Evolutionary conservation across 768 basidiomycete species (phyloP), one percentile per base, ranked within the genome.

Genomic region (Steccherinum ochraceum): DNA sequence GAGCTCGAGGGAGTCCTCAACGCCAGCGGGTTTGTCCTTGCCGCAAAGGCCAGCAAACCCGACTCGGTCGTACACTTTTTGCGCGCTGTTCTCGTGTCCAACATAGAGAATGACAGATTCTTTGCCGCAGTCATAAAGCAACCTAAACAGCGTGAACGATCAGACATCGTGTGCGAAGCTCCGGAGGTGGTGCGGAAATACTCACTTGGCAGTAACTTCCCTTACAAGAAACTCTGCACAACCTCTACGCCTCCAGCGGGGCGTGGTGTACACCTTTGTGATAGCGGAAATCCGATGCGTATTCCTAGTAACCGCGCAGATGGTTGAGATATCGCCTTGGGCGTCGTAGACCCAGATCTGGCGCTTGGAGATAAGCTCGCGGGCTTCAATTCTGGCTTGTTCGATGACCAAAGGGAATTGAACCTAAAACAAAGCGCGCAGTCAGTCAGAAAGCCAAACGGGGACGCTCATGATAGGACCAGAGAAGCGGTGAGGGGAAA

Each of bases 261-360:
- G 67, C 25, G 71, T 69, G 18, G 80, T 82, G 59, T 75, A 79
- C 1, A 81, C 79, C 61, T 81, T 82, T 5, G 79, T 79, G 56
- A 81, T 78, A 2, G 76, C 78, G 12, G 76, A 72, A 20, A 79
- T 75, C 11, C 65, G 67, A 50, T 68, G 61, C 12, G 75, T 76
- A 46, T 69, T 69, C n/a, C 79, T 74, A n/a, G 80, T 76, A 19
- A 75, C 78, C 13, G 80, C 80, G 43, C 78, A 80, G 40, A 82
- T 73, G 18, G 73, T 75, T 3, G 77, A 69, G 46, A 77, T 61
- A 46, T 69, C 65, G 1, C 67, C 66, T 11, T 61, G 52, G 18
- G 68, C 67, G 47, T 77, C 76, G 58, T 76, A 77, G 21, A 82
- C 63, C 78, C 79, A 81, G 24, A 79, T 59, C 46, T 75, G 74